Conservation (phyloP, 2,329 filamentous ascomycete genomes). For the Zymoseptoria ardabiliae region DNA sequence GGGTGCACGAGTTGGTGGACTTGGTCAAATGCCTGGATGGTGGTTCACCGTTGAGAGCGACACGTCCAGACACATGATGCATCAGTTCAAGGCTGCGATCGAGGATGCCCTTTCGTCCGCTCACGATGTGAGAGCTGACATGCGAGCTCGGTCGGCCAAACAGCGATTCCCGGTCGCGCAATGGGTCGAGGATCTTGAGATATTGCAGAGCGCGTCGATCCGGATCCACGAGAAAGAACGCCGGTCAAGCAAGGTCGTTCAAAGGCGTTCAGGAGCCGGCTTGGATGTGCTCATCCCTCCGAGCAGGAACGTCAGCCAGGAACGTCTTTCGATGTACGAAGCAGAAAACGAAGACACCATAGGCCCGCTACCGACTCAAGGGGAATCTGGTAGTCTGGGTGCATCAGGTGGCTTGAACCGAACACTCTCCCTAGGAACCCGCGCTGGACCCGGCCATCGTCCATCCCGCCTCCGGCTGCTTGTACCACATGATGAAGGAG, state of each 20-base stretch:
- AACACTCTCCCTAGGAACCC: neutral
- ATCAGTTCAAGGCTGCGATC: slow-evolving; percentile 56
- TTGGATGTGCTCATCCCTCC: neutral
- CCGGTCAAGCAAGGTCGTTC: slow-evolving; percentile 12
- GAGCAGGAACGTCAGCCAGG: neutral
- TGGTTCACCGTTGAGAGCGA: slow-evolving; percentile 60
- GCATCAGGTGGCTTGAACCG: neutral
- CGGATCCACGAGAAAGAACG: slow-evolving; percentile 41
- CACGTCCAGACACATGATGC: slow-evolving; percentile 52
- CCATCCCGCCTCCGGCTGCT: neutral
- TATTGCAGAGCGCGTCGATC: slow-evolving; percentile 52
- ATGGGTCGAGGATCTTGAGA: slow-evolving; percentile 56
- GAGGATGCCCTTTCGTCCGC: slow-evolving; percentile 50
- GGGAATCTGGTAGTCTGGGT: neutral
- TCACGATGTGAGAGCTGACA: slow-evolving; percentile 46
- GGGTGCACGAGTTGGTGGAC: slow-evolving; percentile 50
- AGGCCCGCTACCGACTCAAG: neutral
- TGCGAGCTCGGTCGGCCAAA: slow-evolving; percentile 55
- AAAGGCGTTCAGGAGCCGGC: slow-evolving; percentile 10
- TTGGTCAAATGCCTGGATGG: slow-evolving; percentile 40
- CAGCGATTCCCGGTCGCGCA: slow-evolving; percentile 59
- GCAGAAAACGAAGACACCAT: neutral
- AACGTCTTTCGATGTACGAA: neutral
- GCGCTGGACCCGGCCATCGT: slow-evolving; percentile 1
- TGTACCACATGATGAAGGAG: neutral